A percentile compares a stretch with the other conserved stretches of the same genome.
Evolutionary conservation across 2,329 filamentous ascomycete species (phyloP).

Genomic region (Tolypocladium paradoxum): DNA sequence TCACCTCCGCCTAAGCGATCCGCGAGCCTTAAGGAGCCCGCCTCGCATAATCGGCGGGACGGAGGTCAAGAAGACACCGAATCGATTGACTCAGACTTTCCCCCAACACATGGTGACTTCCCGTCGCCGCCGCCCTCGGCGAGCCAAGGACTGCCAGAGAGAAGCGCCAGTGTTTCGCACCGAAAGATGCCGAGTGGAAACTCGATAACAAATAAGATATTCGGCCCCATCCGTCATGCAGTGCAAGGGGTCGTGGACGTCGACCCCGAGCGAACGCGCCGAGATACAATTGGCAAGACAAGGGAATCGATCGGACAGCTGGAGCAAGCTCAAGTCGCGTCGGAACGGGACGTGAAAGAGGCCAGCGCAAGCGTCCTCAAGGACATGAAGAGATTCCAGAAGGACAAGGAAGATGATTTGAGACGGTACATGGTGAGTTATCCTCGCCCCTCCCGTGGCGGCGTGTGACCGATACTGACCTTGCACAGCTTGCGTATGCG

Average conservation of each 20-base stretch:
- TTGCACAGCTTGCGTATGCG: slow-evolving; percentile 69
- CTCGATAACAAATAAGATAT: slow-evolving; percentile 88
- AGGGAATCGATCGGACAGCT: slow-evolving; percentile 76
- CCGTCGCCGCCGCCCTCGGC: slow-evolving; percentile 56
- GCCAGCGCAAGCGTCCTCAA: slow-evolving; percentile 80
- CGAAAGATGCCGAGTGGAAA: slow-evolving; percentile 77
- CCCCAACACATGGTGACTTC: slow-evolving; percentile 70
- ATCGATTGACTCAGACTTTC: slow-evolving; percentile 93
- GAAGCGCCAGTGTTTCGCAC: slow-evolving; percentile 42
- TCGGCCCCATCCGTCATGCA: slow-evolving; percentile 88
- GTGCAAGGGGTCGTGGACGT: slow-evolving; percentile 94
- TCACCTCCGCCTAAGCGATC: slow-evolving; percentile 56
- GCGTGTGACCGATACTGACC: slow-evolving; percentile 10
- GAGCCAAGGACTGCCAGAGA: slow-evolving; percentile 57
- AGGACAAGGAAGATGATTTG: slow-evolving; percentile 90
- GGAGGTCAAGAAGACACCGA: slow-evolving; percentile 64
- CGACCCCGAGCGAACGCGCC: slow-evolving; percentile 82
- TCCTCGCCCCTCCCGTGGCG: not conserved
- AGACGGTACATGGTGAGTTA: slow-evolving; percentile 83
- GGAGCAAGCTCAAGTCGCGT: slow-evolving; percentile 81
- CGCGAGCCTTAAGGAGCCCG: slow-evolving; percentile 41
- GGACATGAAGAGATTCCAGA: slow-evolving; percentile 86
- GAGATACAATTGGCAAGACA: slow-evolving; percentile 93
- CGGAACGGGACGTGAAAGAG: slow-evolving; percentile 85
- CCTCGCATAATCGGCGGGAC: slow-evolving; percentile 40